These are phyloP conservation scores for Colletotrichum brevisporum DNA, from an alignment of 2,329 filamentous ascomycete species.

Conservation along the genomic window DNA sequence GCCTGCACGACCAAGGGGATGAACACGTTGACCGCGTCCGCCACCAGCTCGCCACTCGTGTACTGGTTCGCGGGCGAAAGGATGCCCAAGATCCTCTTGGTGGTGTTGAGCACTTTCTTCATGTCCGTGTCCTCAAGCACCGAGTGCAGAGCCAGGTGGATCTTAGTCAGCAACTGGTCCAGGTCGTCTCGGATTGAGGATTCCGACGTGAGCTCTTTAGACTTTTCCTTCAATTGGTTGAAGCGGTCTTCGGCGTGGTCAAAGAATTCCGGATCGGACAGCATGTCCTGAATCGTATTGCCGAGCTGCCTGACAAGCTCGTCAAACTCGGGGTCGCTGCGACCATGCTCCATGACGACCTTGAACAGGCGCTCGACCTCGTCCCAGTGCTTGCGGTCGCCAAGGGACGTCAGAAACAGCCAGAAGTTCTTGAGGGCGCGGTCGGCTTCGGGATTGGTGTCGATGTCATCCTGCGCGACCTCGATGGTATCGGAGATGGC, in stretches of 20 bases:
- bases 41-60: slow-evolving; percentile 79
- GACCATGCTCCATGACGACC: slow-evolving; percentile 79
- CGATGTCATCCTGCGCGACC: slow-evolving; percentile 77
- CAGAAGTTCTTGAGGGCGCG: slow-evolving; percentile 85
- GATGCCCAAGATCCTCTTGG: slow-evolving; percentile 76
- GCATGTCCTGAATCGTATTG: slow-evolving; percentile 81
- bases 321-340: slow-evolving; percentile 87
- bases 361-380: slow-evolving; percentile 78
- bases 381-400: slow-evolving; percentile 82
- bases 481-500: slow-evolving; percentile 77
- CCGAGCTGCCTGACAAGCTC: slow-evolving; percentile 80
- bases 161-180: slow-evolving; percentile 78
- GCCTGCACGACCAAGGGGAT: slow-evolving; percentile 82
- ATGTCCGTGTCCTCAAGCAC: slow-evolving; percentile 81
- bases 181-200: slow-evolving; percentile 81
- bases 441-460: slow-evolving; percentile 81
- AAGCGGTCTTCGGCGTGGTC: slow-evolving; percentile 76
- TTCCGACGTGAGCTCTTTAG: slow-evolving; percentile 75
- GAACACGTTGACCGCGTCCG: slow-evolving; percentile 85
- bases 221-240: slow-evolving; percentile 64
- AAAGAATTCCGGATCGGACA: slow-evolving; percentile 90
- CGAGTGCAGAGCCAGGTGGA: slow-evolving; percentile 76
- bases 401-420: slow-evolving; percentile 84
- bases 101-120: slow-evolving; percentile 76
- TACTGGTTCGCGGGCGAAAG: slow-evolving; percentile 76